Evolutionary conservation across 2,329 filamentous ascomycete species (phyloP), one percentile per base, ranked within the genome.

Genomic region (Drechslerella dactyloides): DNA sequence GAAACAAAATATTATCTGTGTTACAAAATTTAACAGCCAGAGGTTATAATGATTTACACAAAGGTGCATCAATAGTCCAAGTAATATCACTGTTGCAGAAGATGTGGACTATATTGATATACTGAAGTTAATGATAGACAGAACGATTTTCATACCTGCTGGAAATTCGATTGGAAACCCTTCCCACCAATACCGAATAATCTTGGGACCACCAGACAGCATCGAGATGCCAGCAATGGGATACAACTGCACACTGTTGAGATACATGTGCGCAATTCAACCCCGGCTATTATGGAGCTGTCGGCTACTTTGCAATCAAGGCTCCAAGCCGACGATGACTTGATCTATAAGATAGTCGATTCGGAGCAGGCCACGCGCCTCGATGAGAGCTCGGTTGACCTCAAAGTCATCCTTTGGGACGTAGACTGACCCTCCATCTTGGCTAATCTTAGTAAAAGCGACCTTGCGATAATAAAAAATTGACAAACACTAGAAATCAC

Each of bases 71-170:
- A 80, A 79, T 62, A 78, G 76, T 35, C 77, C 76, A 6, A 60
- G 65, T 37, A 79, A 76, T 68, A 75, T 76, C 1, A 80, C 78
- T 0, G 69, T 80, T 0, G 74, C 75, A 11, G 56, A 73, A 1
- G 75, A 76, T 5, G 64, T 80, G 2, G 74, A 75, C 0, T 66
- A 66, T 0, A 76, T 82, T 46, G 77, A 79, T 52, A 19, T 74
- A 7, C 35, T 62, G 21, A 55, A 56, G 27, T 37, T 21, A 17
- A 54, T 48, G 13, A 50, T 64, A 2, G 60, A 57, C 10, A 2
- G 51, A 56, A 10, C 24, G 23, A 64, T 11, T 46, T 58, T 54
- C 62, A 65, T 1, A 33, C 15, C 17, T 58, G 62, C 23, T 65
- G 53, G 53, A 33, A 35, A 2, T 24, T n/a, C 1, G 33, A 3